A percentile compares a stretch with the other conserved stretches of the same genome.
Conservation (phyloP, 2,329 filamentous ascomycete species). For the Pseudocercospora fuligena region DNA sequence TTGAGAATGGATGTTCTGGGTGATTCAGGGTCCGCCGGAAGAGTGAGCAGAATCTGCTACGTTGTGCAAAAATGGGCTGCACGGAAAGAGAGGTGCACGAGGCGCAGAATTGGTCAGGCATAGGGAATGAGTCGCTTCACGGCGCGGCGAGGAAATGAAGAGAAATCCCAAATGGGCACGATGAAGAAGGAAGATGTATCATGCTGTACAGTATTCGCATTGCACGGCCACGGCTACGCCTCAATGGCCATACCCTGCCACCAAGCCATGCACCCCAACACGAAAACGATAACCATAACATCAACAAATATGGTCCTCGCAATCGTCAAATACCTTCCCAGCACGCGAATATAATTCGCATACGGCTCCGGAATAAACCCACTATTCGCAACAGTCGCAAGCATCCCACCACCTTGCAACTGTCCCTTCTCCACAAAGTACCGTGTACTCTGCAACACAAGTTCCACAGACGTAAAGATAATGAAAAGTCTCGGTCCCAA, state of each 20-base stretch:
- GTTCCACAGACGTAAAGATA: constrained; percentile 78
- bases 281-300: constrained; percentile 77
- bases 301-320: constrained; percentile 73
- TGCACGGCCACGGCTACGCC: constrained; percentile 9
- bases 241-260: constrained; percentile 44
- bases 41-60: neutral
- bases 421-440: constrained; percentile 70
- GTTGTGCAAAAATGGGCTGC: neutral
- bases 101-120: neutral
- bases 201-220: neutral
- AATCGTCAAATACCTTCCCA: constrained; percentile 70
- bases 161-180: neutral
- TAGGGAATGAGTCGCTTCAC: neutral
- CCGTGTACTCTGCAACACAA: constrained; percentile 71
- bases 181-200: neutral
- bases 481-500: constrained; percentile 69
- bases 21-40: neutral
- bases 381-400: constrained; percentile 64
- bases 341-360: constrained; percentile 64
- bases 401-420: constrained; percentile 63
- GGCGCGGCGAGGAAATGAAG: neutral
- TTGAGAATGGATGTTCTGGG: neutral
- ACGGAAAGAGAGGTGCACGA: neutral
- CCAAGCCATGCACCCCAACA: constrained; percentile 65
- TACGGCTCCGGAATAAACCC: constrained; percentile 68